A percentile compares a stretch with the other conserved stretches of the same genome.
These are phyloP conservation scores for Russula ochroleuca DNA, from an alignment of 768 basidiomycete genomes.

Conservation along the genomic window DNA sequence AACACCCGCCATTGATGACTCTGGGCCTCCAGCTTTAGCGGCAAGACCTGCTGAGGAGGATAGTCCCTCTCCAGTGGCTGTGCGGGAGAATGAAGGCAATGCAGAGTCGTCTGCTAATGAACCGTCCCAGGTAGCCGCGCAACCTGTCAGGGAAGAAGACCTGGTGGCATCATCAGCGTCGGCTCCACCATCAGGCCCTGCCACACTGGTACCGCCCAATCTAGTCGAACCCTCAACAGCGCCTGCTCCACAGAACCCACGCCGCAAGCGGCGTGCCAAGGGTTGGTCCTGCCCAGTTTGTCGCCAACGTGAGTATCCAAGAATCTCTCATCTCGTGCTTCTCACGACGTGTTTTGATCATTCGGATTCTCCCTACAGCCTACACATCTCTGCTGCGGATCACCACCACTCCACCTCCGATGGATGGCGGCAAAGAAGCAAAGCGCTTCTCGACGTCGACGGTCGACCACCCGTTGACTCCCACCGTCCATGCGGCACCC, in stretches of 20 bases:
- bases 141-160: slow-evolving; percentile 22
- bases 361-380: slow-evolving; percentile 29
- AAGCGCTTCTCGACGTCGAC: slow-evolving; percentile 29
- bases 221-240: slow-evolving; percentile 22
- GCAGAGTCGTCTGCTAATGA: neutral
- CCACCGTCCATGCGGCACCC: neutral
- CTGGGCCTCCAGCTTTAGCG: slow-evolving; percentile 32
- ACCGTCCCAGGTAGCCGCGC: slow-evolving; percentile 21
- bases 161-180: neutral
- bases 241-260: slow-evolving; percentile 38
- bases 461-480: slow-evolving; percentile 16
- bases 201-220: slow-evolving; percentile 23
- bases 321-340: neutral
- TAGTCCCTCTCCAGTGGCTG: neutral
- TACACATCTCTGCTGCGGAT: slow-evolving; percentile 47
- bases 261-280: slow-evolving; percentile 89
- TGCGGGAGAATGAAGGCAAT: neutral
- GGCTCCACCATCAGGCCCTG: slow-evolving; percentile 12
- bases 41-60: slow-evolving; percentile 29
- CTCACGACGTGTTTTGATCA: neutral
- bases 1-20: slow-evolving; percentile 7
- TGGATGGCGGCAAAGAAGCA: slow-evolving; percentile 22
- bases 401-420: slow-evolving; percentile 33
- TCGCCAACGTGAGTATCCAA: slow-evolving; percentile 70
- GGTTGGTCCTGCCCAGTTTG: slow-evolving; percentile 98